Conservation (phyloP, 495 filamentous ascomycete genomes). For the Hyphodiscus hymeniophilus region DNA sequence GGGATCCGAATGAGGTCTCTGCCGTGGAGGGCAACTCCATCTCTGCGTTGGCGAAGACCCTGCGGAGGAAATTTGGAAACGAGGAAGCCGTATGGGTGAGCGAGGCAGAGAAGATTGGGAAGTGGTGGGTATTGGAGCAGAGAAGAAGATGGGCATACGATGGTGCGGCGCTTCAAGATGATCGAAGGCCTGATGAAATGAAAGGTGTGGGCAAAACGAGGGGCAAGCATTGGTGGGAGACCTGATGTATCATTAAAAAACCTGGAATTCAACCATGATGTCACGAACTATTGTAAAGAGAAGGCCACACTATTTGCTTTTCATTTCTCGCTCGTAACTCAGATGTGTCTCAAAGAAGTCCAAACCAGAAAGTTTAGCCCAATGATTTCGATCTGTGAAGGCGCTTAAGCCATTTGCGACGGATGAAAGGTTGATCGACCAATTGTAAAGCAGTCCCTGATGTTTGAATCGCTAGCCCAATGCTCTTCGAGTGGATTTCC, state of each 20-base stretch:
- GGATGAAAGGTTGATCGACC: no score
- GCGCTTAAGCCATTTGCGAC: no score
- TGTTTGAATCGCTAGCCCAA: no score
- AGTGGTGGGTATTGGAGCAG: slow-evolving; percentile 5
- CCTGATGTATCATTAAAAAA: neutral
- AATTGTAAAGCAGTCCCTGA: no score
- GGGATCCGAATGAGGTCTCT: slow-evolving; percentile 30
- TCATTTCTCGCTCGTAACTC: no score
- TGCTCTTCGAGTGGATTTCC: no score
- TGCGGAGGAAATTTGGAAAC: slow-evolving; percentile 26
- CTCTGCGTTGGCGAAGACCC: slow-evolving; percentile 21
- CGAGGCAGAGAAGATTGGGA: slow-evolving; percentile 24
- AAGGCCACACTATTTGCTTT: no score
- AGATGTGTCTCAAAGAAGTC: no score
- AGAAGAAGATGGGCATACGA: slow-evolving; percentile 1
- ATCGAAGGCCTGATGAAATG: slow-evolving; percentile 1
- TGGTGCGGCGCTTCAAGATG: slow-evolving; percentile 1
- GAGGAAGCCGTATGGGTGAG: slow-evolving; percentile 34
- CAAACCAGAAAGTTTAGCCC: no score
- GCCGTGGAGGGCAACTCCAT: slow-evolving; percentile 29
- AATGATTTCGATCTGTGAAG: no score
- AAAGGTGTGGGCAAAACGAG: neutral
- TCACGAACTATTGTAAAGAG: no score
- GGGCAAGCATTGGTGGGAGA: slow-evolving; percentile 3
- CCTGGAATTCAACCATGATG: no score